Evolutionary conservation across 768 basidiomycete genomes (phyloP).

Genomic region (Strobilomyces dryophilus): DNA sequence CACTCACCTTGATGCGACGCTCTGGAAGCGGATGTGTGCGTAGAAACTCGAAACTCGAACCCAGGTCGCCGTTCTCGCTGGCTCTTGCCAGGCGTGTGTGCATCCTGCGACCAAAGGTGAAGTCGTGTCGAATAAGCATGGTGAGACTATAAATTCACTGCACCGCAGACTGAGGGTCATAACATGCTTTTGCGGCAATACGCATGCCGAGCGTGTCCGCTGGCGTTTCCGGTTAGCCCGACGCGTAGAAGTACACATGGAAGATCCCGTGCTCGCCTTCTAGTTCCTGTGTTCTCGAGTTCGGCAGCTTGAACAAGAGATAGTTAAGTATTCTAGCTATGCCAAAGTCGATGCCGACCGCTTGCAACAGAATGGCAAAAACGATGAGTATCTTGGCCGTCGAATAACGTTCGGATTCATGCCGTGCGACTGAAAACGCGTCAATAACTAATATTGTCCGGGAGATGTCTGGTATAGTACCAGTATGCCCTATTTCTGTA

Average conservation of each 20-base stretch:
- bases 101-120: constrained; percentile 44
- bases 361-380: constrained; percentile 40
- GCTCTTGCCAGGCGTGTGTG: constrained; percentile 61
- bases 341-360: constrained; percentile 52
- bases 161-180: constrained; percentile 72
- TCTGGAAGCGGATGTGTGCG: constrained; percentile 77
- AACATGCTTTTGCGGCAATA: constrained; percentile 82
- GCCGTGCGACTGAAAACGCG: constrained; percentile 46
- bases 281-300: constrained; percentile 74
- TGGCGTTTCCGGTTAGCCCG: constrained; percentile 25
- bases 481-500: constrained; percentile 77
- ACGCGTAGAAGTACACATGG: background rate
- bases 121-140: background rate
- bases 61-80: constrained; percentile 39
- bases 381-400: constrained; percentile 38
- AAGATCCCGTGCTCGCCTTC: constrained; percentile 51
- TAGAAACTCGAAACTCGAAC: constrained; percentile 52
- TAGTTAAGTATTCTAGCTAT: constrained; percentile 45
- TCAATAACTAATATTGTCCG: background rate
- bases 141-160: constrained; percentile 38
- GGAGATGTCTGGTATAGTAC: constrained; percentile 31
- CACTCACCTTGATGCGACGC: constrained; percentile 64
- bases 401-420: constrained; percentile 49
- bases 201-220: constrained; percentile 85
- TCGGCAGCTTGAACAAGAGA: constrained; percentile 67